These are phyloP conservation scores for Anthracocystis panici-leucophaei DNA, from an alignment of 1,284 basidiomycete genomes.

Conservation along the genomic window DNA sequence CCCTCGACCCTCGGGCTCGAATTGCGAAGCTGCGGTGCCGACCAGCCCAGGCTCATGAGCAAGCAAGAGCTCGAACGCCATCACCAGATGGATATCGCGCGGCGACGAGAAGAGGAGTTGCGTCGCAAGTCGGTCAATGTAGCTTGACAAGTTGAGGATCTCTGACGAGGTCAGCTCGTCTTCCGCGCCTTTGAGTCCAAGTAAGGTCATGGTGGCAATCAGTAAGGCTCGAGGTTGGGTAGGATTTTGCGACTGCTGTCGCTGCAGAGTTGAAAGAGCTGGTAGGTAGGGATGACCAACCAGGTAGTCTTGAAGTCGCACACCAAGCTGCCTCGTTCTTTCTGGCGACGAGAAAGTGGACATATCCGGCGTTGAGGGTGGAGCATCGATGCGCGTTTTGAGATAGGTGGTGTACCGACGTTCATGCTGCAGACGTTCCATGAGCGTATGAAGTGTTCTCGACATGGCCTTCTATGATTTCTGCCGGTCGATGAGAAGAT, in stretches of 20 bases:
- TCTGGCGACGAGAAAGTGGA: conserved; percentile 10
- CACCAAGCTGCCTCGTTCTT: background rate
- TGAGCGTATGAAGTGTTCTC: conserved; percentile 11
- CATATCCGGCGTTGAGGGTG: conserved; percentile 22
- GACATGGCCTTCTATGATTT: conserved; percentile 22
- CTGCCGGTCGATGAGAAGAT: conserved; percentile 15
- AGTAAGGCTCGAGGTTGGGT: conserved; percentile 25
- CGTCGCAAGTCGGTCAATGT: conserved; percentile 26
- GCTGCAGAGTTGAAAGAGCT: conserved; percentile 6
- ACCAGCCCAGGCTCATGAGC: conserved; percentile 38
- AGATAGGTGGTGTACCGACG: conserved; percentile 18
- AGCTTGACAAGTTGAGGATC: conserved; percentile 12
- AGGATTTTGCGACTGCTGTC: conserved; percentile 5
- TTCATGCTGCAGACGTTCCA: conserved; percentile 18
- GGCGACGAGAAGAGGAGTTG: conserved; percentile 33
- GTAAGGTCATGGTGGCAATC: conserved; percentile 23
- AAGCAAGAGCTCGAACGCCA: conserved; percentile 33
- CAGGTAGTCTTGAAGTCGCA: conserved; percentile 23
- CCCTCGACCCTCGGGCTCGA: conserved; percentile 19
- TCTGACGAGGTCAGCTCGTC: conserved; percentile 19
- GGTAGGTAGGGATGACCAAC: conserved; percentile 36
- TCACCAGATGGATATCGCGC: conserved; percentile 21
- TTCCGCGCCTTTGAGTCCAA: conserved; percentile 9
- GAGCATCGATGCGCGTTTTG: conserved; percentile 19
- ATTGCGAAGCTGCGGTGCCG: conserved; percentile 25